These are phyloP conservation scores for Cucurbita ficifolia DNA, from an alignment of 306 rosid genomes.

Conservation along the genomic window DNA sequence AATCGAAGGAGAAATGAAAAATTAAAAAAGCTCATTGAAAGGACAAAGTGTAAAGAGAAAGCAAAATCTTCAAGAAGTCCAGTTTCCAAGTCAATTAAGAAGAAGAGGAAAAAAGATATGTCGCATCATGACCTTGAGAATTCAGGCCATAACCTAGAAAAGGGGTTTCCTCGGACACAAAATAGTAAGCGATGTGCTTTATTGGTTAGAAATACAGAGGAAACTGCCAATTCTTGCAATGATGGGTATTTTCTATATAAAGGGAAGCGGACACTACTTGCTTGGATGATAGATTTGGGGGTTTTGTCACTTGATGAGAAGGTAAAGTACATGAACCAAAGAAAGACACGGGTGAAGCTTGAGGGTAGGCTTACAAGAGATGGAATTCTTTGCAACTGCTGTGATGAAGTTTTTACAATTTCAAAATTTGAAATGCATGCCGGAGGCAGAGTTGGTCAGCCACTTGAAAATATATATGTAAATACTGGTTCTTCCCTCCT, in stretches of 20 bases:
- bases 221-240: slow-evolving; percentile 42
- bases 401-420: slow-evolving; percentile 38
- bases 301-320: slow-evolving; percentile 42
- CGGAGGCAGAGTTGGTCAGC: slow-evolving; percentile 36
- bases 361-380: slow-evolving; percentile 60
- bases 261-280: slow-evolving; percentile 69
- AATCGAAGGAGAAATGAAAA: neutral
- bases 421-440: slow-evolving; percentile 65
- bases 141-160: slow-evolving; percentile 8
- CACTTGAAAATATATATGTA: slow-evolving; percentile 38
- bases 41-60: slow-evolving; percentile 25
- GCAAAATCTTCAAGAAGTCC: slow-evolving; percentile 13
- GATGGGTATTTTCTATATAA: slow-evolving; percentile 61
- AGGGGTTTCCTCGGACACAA: slow-evolving; percentile 28
- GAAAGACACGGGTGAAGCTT: slow-evolving; percentile 20
- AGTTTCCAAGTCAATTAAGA: slow-evolving; percentile 22
- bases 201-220: slow-evolving; percentile 55
- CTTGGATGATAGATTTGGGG: slow-evolving; percentile 91
- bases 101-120: slow-evolving; percentile 30
- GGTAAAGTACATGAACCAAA: slow-evolving; percentile 40
- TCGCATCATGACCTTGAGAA: slow-evolving; percentile 14
- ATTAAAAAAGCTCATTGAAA: slow-evolving; percentile 5
- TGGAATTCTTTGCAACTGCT: slow-evolving; percentile 81
- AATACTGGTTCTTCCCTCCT: slow-evolving; percentile 60
- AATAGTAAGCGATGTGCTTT: slow-evolving; percentile 37